phyloP scores from a whole-genome alignment of 2,329 filamentous ascomycete genomes.

The Trichoderma afroharzianum region DNA sequence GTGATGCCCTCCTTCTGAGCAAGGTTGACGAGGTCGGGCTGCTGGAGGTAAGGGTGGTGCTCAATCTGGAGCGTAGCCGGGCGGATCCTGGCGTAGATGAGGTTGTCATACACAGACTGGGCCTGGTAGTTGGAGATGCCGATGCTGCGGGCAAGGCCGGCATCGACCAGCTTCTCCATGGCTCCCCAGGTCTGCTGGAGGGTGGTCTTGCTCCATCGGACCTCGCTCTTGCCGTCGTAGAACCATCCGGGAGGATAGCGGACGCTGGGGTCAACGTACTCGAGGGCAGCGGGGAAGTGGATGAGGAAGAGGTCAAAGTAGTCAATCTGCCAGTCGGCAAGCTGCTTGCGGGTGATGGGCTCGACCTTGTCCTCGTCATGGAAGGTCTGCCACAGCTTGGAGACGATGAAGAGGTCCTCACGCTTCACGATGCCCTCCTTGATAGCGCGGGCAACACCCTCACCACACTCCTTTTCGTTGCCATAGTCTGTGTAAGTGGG shows the following conservation, averaged over 20 bases:
- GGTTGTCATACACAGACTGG: conserved; percentile 72
- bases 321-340: conserved; percentile 77
- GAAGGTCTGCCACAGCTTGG: conserved; percentile 92
- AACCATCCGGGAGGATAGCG: conserved; percentile 79
- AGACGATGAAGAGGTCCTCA: conserved; percentile 85
- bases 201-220: conserved; percentile 63
- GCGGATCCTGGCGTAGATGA: conserved; percentile 70
- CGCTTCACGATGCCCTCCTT: conserved; percentile 77
- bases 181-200: conserved; percentile 81
- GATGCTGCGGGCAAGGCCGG: conserved; percentile 67
- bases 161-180: conserved; percentile 70
- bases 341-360: conserved; percentile 71
- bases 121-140: conserved; percentile 82
- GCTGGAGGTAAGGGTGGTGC: conserved; percentile 84
- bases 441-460: conserved; percentile 76
- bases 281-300: conserved; percentile 83
- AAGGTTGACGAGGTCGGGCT: conserved; percentile 66
- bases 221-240: conserved; percentile 58
- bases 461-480: conserved; percentile 74
- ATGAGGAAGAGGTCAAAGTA: conserved; percentile 90
- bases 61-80: conserved; percentile 82
- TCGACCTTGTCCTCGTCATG: conserved; percentile 76
- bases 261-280: conserved; percentile 76
- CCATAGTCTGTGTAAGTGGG: conserved; percentile 61
- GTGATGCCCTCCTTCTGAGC: conserved; percentile 66